Percentiles rank a stretch among this genome's conserved stretches.
Conservation (phyloP, 2,329 filamentous ascomycete species). For the Fonsecaea pedrosoi region DNA sequence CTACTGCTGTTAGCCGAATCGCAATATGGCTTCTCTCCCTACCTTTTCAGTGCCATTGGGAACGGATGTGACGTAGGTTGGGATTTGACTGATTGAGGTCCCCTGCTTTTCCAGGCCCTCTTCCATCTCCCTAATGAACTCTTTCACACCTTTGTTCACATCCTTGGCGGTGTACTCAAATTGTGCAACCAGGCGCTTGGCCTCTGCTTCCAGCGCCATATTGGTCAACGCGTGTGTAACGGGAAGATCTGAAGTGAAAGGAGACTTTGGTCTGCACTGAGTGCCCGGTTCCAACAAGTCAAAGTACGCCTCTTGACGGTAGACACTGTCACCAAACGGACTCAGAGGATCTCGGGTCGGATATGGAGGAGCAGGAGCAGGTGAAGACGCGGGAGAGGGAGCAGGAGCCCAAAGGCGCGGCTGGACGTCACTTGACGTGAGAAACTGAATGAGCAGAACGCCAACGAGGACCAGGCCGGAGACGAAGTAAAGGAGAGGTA, state of each 20-base stretch:
- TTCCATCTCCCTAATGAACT: slow-evolving; percentile 87
- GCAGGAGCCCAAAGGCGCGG: slow-evolving; percentile 11
- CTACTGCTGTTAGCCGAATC: slow-evolving; percentile 54
- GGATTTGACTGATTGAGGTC: slow-evolving; percentile 90
- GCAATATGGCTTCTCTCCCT: slow-evolving; percentile 38
- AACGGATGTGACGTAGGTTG: slow-evolving; percentile 93
- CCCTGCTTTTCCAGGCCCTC: slow-evolving; percentile 81
- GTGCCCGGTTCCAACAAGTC: slow-evolving; percentile 40
- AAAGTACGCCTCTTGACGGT: slow-evolving; percentile 41
- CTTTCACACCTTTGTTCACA: slow-evolving; percentile 78
- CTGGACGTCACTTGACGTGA: slow-evolving; percentile 27
- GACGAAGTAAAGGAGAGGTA: slow-evolving; percentile 34
- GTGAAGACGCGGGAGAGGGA: slow-evolving; percentile 3
- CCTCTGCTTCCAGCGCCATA: slow-evolving; percentile 66
- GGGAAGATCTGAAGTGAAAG: slow-evolving; percentile 38
- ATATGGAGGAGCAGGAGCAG: background rate
- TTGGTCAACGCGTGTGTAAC: slow-evolving; percentile 37
- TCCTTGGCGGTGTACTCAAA: slow-evolving; percentile 83
- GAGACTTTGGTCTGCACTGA: slow-evolving; percentile 40
- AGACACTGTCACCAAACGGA: slow-evolving; percentile 41
- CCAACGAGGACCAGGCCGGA: slow-evolving; percentile 33
- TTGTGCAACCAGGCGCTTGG: slow-evolving; percentile 78
- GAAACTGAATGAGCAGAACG: slow-evolving; percentile 29
- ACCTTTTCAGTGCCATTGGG: slow-evolving; percentile 98
- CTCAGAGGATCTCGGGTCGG: slow-evolving; percentile 26